Percentiles rank a stretch among this genome's conserved stretches.
phyloP scores from a whole-genome alignment of 1,284 basidiomycete species.

The Austroboletus novae-zelandiae region DNA sequence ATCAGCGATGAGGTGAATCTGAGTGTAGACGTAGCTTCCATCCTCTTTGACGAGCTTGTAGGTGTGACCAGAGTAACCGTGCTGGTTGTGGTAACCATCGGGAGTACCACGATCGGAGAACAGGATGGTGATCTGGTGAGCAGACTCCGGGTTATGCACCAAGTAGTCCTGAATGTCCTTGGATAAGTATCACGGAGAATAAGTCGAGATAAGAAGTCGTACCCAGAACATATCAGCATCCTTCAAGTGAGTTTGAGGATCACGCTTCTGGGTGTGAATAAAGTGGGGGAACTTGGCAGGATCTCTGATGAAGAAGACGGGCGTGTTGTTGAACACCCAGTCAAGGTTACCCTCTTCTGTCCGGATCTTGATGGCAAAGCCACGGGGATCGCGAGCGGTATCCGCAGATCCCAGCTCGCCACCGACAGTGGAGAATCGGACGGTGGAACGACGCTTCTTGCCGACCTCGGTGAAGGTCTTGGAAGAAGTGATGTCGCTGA shows the following conservation, averaged over 20 bases:
- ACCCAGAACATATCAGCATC: conserved; percentile 83
- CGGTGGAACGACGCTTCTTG: conserved; percentile 67
- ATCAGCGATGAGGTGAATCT: conserved; percentile 77
- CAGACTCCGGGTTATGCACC: conserved; percentile 87
- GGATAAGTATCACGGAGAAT: not conserved
- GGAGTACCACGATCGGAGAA: conserved; percentile 93
- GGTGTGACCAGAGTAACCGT: conserved; percentile 94
- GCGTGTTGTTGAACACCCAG: conserved; percentile 91
- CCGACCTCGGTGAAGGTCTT: conserved; percentile 70
- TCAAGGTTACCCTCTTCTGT: conserved; percentile 90
- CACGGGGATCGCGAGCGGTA: conserved; percentile 89
- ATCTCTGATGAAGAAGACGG: conserved; percentile 86
- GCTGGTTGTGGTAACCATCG: conserved; percentile 76
- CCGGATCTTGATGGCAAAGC: conserved; percentile 88
- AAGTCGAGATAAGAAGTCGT: conserved; percentile 12
- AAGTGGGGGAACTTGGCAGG: conserved; percentile 88
- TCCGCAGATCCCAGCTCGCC: conserved; percentile 89
- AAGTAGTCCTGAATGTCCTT: conserved; percentile 72
- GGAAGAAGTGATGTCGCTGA: conserved; percentile 78
- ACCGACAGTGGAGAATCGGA: conserved; percentile 87
- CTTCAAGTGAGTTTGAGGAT: conserved; percentile 86
- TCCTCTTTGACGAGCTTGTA: conserved; percentile 84
- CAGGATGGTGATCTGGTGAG: conserved; percentile 88
- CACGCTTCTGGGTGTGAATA: conserved; percentile 93
- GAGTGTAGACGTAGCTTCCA: conserved; percentile 80